Percentiles rank a stretch among this genome's conserved stretches.
These are phyloP conservation scores for Bimuria novae-zelandiae DNA, from an alignment of 2,329 filamentous ascomycete species.

Conservation along the genomic window DNA sequence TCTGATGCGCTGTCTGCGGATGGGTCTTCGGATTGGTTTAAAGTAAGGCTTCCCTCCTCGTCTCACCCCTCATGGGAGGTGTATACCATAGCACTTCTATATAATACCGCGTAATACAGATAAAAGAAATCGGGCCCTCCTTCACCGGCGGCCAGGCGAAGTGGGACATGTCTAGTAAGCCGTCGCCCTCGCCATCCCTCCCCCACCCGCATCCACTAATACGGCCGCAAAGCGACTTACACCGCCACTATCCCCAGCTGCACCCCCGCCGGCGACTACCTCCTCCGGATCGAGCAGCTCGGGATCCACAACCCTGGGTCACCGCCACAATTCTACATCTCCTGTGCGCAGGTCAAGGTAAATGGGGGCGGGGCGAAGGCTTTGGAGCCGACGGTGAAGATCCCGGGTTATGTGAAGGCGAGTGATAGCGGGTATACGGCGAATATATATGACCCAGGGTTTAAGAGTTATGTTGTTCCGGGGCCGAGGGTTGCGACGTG, in stretches of 20 bases:
- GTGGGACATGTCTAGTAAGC: slow-evolving; percentile 41
- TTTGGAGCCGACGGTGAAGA: slow-evolving; percentile 33
- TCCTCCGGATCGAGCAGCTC: slow-evolving; percentile 56
- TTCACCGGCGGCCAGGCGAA: slow-evolving; percentile 41
- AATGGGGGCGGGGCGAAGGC: slow-evolving; percentile 42
- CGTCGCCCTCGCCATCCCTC: not conserved
- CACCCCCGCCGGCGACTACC: slow-evolving; percentile 52
- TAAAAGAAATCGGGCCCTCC: slow-evolving; percentile 46
- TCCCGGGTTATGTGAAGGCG: slow-evolving; percentile 42
- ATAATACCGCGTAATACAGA: slow-evolving; percentile 23
- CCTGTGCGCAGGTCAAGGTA: slow-evolving; percentile 55
- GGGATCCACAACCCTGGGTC: slow-evolving; percentile 50
- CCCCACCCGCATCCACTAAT: slow-evolving; percentile 13
- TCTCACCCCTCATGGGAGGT: too few species aligned
- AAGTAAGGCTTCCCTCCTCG: slow-evolving; percentile 15
- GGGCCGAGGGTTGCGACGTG: slow-evolving; percentile 45
- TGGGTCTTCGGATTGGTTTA: slow-evolving; percentile 46
- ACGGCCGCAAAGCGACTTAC: slow-evolving; percentile 31
- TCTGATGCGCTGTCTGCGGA: slow-evolving; percentile 37
- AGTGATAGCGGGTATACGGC: slow-evolving; percentile 44
- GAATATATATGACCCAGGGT: slow-evolving; percentile 45
- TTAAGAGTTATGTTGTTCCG: slow-evolving; percentile 43
- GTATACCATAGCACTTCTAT: too few species aligned
- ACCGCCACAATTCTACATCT: slow-evolving; percentile 41
- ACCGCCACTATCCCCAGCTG: slow-evolving; percentile 48